Base-by-base conservation (phyloP, 2,329 filamentous ascomycete genomes). In the Coniella vitis region DNA sequence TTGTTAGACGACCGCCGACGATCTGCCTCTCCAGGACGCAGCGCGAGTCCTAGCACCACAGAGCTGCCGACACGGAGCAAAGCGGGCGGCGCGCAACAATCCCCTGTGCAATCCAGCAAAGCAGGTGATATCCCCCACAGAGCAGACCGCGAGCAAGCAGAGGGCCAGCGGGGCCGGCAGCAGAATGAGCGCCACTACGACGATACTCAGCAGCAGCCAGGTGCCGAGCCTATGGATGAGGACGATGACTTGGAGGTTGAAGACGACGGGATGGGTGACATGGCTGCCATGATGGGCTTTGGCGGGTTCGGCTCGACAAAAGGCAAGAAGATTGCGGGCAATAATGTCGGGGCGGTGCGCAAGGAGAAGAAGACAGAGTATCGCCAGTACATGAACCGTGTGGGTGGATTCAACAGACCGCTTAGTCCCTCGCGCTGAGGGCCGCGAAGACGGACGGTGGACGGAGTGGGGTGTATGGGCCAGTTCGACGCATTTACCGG, bases 361-460 rank as follows among this genome's bases (percentile, higher is more conserved):
- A 96, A 93, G 74, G 89, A 93, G 70, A 96, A 95, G 81, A 90
- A 89, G 79, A 87, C 84, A 13, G 81, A 94, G 72, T 97, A 96
- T 63, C 78, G 93, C 58, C 93, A 98, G 77, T 98, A 98, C 68
- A 98, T 98, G 82, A 93, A 93, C 62, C 78, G 87, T 49, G 74
- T 82, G 45, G 87, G 87, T 48, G 87, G 87, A 5, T 93, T 93
- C 72, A 93, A 91, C 64, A 70, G 87, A 58, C 86, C 87, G 39
- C 69, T 90, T 45, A 86, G 83, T 65, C 81, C 81, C 17, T 32
- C 41, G 1, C 49, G 52, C n/a, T 54, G 29, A 54, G 32, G 14
- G n/a, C n/a, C n/a, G n/a, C n/a, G 10, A 5, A 8, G 4, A 31
- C n/a, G 12, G 4, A 12, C 9, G 29, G 9, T 19, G 12, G 14